Evolutionary conservation across 768 basidiomycete species (phyloP).

Genomic region (Suillus lakei): DNA sequence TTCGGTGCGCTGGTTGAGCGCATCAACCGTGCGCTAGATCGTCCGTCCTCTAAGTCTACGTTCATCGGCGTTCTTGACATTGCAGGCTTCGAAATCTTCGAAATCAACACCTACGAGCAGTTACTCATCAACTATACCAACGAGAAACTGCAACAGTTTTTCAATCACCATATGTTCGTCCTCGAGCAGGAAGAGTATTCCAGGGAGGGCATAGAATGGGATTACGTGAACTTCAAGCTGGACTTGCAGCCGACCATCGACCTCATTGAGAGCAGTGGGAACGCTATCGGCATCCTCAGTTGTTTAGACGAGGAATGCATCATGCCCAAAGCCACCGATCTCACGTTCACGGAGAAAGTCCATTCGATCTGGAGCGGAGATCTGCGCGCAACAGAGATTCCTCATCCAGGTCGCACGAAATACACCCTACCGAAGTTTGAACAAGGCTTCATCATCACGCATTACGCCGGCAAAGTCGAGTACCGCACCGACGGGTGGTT

Average conservation of each 20-base stretch:
- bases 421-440: conserved; percentile 89
- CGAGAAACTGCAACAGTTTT: conserved; percentile 97
- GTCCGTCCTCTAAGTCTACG: conserved; percentile 88
- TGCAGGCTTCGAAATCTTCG: conserved; percentile 98
- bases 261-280: conserved; percentile 84
- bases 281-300: conserved; percentile 85
- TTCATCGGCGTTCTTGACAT: conserved; percentile 99
- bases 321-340: conserved; percentile 98
- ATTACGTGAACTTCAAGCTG: conserved; percentile 96
- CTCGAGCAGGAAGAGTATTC: conserved; percentile 99
- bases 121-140: conserved; percentile 99
- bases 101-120: conserved; percentile 94
- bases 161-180: conserved; percentile 99
- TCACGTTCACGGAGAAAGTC: conserved; percentile 93
- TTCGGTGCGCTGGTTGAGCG: conserved; percentile 94
- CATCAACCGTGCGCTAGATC: conserved; percentile 92
- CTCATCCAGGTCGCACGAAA: conserved; percentile 80
- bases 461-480: conserved; percentile 97
- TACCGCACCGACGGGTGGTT: conserved; percentile 97
- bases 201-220: conserved; percentile 96
- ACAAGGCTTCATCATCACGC: conserved; percentile 93
- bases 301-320: conserved; percentile 98
- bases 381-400: conserved; percentile 46
- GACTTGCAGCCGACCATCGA: conserved; percentile 99
- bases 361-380: conserved; percentile 69